These are phyloP conservation scores for Myriosclerotinia scirpicola DNA, from an alignment of 2,329 filamentous ascomycete species.

Conservation along the genomic window DNA sequence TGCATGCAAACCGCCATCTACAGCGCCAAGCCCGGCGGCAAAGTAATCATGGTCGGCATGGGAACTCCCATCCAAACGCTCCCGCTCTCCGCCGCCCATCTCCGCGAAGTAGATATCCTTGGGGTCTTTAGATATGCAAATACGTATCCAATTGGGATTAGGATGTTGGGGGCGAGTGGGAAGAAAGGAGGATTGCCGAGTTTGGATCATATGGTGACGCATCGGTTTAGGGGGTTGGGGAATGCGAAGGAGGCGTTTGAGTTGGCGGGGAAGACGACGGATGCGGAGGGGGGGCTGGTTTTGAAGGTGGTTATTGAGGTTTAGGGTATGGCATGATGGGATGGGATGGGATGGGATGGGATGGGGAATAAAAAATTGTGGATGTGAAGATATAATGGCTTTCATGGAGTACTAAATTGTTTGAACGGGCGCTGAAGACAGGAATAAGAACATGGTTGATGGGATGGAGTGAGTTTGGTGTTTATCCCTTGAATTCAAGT, in stretches of 20 bases:
- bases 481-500: background rate
- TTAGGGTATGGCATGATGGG: constrained; percentile 34
- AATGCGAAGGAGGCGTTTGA: constrained; percentile 65
- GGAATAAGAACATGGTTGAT: background rate
- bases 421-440: background rate
- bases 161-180: constrained; percentile 51
- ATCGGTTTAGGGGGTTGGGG: constrained; percentile 65
- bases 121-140: constrained; percentile 77
- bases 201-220: constrained; percentile 71
- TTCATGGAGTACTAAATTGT: background rate
- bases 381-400: background rate
- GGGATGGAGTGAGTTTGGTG: background rate
- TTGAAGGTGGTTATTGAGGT: constrained; percentile 69
- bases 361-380: background rate
- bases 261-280: constrained; percentile 66
- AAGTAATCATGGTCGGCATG: constrained; percentile 77
- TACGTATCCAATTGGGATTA: constrained; percentile 71
- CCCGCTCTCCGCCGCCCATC: constrained; percentile 68
- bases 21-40: constrained; percentile 67
- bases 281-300: constrained; percentile 66
- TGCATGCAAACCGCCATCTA: constrained; percentile 77
- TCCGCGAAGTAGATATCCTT: constrained; percentile 76
- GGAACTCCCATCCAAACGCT: constrained; percentile 74
- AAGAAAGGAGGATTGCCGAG: constrained; percentile 50
- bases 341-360: too few relatives aligned